Evolutionary conservation across 2,329 filamentous ascomycete species (phyloP).

Genomic region (Penicillium sp.): DNA sequence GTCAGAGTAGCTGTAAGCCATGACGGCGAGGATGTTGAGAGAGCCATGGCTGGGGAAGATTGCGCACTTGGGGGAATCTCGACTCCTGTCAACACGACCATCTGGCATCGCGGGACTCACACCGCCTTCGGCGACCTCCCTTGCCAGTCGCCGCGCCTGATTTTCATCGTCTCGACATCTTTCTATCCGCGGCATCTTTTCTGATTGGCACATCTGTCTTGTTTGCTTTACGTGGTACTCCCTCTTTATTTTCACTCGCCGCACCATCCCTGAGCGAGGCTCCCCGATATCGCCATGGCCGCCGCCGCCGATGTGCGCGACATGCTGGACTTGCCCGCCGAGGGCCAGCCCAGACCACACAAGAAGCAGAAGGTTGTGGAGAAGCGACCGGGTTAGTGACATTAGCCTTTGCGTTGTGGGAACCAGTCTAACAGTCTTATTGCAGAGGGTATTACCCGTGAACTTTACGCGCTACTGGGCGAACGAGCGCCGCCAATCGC

Average conservation of each 20-base stretch:
- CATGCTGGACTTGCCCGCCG: conserved; percentile 70
- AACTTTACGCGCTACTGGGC: conserved; percentile 49
- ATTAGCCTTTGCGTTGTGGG: background rate
- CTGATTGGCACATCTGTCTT: background rate
- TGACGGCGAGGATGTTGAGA: conserved; percentile 32
- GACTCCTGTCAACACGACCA: conserved; percentile 16
- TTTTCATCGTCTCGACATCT: conserved; percentile 14
- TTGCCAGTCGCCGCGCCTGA: conserved; percentile 24
- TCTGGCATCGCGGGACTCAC: conserved; percentile 23
- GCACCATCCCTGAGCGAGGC: background rate
- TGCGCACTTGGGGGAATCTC: conserved; percentile 13
- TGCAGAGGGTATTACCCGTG: conserved; percentile 48
- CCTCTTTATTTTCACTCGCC: background rate
- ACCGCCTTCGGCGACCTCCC: conserved; percentile 16
- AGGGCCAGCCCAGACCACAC: conserved; percentile 55
- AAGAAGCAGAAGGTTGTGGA: conserved; percentile 70
- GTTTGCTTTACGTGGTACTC: background rate
- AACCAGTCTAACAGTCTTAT: background rate
- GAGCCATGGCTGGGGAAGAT: conserved; percentile 29
- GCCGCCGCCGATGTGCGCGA: conserved; percentile 79
- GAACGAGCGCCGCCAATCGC: conserved; percentile 50
- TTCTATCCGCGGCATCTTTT: background rate
- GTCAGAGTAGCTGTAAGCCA: conserved; percentile 49
- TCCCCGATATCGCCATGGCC: conserved; percentile 50
- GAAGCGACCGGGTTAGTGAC: conserved; percentile 51